Conservation (phyloP, 2,329 filamentous ascomycete species). For the Tolypocladium tropicale region DNA sequence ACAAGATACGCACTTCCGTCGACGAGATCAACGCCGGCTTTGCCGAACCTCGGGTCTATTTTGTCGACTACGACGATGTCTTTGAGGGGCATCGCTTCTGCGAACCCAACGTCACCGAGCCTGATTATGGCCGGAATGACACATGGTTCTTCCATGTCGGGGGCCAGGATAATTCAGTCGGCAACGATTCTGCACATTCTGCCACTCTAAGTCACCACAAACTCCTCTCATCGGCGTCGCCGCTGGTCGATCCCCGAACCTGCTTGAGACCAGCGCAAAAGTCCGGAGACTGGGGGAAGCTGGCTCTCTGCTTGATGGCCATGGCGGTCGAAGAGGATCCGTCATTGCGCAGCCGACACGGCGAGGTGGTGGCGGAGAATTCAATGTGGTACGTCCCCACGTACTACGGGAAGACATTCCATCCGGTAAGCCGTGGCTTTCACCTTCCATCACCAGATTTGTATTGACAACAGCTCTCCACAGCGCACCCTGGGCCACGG, state of each 20-base stretch:
- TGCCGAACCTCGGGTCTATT: slow-evolving; percentile 24
- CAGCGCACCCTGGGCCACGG: slow-evolving; percentile 27
- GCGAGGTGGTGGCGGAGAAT: slow-evolving; percentile 15
- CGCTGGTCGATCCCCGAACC: slow-evolving; percentile 23
- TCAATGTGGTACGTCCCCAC: slow-evolving; percentile 37
- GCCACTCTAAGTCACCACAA: background rate
- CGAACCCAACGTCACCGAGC: slow-evolving; percentile 28
- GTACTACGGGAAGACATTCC: slow-evolving; percentile 35
- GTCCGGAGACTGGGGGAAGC: slow-evolving; percentile 31
- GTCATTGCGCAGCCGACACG: slow-evolving; percentile 17
- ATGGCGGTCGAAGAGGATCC: slow-evolving; percentile 25
- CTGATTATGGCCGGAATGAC: slow-evolving; percentile 29
- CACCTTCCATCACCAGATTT: background rate
- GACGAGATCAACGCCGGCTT: slow-evolving; percentile 27
- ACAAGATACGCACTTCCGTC: slow-evolving; percentile 25
- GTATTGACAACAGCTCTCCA: background rate
- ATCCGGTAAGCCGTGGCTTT: slow-evolving; percentile 22
- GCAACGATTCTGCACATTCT: background rate
- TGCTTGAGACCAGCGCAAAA: slow-evolving; percentile 23
- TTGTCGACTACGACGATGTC: slow-evolving; percentile 32
- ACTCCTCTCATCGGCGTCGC: slow-evolving; percentile 17
- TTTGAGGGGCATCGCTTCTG: slow-evolving; percentile 37
- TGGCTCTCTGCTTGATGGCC: slow-evolving; percentile 34
- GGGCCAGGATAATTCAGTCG: slow-evolving; percentile 25
- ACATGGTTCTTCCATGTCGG: slow-evolving; percentile 40